Evolutionary conservation across 345 rosid genomes (phyloP).

Genomic region (Lumnitzera racemosa): DNA sequence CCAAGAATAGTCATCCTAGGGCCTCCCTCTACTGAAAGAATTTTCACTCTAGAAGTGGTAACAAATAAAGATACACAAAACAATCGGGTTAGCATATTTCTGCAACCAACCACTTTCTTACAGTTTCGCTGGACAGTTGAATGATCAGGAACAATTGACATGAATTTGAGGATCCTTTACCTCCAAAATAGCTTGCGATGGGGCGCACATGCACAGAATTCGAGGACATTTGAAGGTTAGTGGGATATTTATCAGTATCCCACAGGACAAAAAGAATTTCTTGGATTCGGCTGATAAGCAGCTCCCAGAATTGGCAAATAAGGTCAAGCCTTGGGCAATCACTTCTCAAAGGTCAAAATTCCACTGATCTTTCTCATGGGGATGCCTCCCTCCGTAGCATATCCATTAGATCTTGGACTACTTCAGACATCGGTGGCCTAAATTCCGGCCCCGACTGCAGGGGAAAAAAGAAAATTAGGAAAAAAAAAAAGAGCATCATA

Average conservation of each 20-base stretch:
- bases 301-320: background rate
- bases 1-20: too few relatives aligned
- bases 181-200: background rate
- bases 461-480: background rate
- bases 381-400: slow-evolving; percentile 71
- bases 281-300: slow-evolving; percentile 3
- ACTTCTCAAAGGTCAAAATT: slow-evolving; percentile 19
- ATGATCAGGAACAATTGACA: slow-evolving; percentile 11
- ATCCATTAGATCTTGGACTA: slow-evolving; percentile 84
- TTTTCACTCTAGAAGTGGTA: slow-evolving; percentile 22
- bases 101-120: slow-evolving; percentile 1
- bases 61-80: slow-evolving; percentile 18
- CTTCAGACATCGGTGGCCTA: slow-evolving; percentile 88
- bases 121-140: slow-evolving; percentile 16
- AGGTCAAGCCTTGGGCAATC: background rate
- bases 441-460: slow-evolving; percentile 75
- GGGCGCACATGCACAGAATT: background rate
- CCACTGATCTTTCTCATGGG: slow-evolving; percentile 41
- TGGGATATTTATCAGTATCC: background rate
- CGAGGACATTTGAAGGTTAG: background rate
- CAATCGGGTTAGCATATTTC: slow-evolving; percentile 21
- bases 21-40: slow-evolving; percentile 10
- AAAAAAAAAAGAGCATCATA: background rate
- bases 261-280: slow-evolving; percentile 8
- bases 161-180: slow-evolving; percentile 11